These are phyloP conservation scores for Plasmodium coatneyi DNA, from an alignment of 169 alveolate species.

Conservation along the genomic window DNA sequence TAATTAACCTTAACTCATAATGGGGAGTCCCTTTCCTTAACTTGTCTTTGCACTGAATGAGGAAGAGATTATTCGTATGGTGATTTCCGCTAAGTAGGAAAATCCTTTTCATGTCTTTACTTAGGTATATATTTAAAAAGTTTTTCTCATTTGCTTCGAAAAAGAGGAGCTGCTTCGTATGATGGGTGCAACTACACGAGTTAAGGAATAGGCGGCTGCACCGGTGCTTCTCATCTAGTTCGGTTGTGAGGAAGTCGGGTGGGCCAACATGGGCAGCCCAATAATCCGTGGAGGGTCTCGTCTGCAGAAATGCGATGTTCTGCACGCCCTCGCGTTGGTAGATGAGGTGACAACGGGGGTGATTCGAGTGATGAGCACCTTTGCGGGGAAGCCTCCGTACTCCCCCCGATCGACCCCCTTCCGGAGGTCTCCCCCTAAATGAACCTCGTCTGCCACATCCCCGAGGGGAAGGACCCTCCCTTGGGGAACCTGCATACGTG, in stretches of 20 bases:
- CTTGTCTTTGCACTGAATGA: background rate
- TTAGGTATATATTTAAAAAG: conserved; percentile 30
- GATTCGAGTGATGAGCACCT: background rate
- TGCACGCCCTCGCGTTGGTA: conserved; percentile 22
- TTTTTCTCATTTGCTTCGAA: conserved; percentile 32
- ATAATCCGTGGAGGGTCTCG: background rate
- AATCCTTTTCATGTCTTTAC: conserved; percentile 36
- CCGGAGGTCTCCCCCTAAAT: background rate
- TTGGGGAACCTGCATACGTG: background rate
- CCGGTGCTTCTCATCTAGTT: conserved; percentile 23
- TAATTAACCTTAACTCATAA: background rate
- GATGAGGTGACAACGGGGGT: background rate
- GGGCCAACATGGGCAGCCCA: background rate
- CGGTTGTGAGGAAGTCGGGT: conserved; percentile 8
- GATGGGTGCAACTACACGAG: background rate
- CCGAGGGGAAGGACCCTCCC: background rate
- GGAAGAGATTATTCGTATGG: conserved; percentile 17
- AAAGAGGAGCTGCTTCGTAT: background rate
- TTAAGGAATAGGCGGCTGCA: conserved; percentile 25
- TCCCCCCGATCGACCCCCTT: background rate
- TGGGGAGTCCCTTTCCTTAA: background rate
- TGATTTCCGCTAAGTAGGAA: conserved; percentile 65
- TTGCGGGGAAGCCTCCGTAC: background rate
- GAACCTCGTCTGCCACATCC: background rate
- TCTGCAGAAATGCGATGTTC: conserved; percentile 2